phyloP scores from a whole-genome alignment of 75 land plant genomes.

The Isoetes taiwanensis region DNA sequence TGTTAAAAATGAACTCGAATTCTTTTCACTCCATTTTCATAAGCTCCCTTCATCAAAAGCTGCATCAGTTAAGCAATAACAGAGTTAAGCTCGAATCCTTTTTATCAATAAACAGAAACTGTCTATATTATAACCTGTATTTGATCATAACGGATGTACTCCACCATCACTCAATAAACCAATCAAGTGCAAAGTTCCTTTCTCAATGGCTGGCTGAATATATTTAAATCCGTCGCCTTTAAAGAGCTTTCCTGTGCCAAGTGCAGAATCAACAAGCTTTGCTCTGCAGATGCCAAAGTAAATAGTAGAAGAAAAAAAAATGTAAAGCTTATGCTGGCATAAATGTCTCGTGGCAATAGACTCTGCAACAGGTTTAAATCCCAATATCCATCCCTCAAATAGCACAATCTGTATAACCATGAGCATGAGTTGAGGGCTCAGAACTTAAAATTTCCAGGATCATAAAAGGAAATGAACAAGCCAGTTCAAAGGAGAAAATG shows the following conservation, averaged over 20 bases:
- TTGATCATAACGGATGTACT: conserved; percentile 80
- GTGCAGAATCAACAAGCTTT: conserved; percentile 79
- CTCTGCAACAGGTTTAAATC: too few relatives aligned
- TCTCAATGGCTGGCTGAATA: conserved; percentile 52
- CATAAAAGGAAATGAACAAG: too few relatives aligned
- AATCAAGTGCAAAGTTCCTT: conserved; percentile 76
- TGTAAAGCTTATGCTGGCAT: too few relatives aligned
- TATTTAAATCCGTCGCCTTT: conserved; percentile 85
- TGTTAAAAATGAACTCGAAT: conserved; percentile 85
- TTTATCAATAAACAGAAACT: background rate
- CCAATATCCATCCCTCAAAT: too few relatives aligned
- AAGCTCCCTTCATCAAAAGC: conserved; percentile 75
- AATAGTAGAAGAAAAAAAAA: too few relatives aligned
- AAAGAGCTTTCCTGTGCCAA: conserved; percentile 71
- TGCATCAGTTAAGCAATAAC: conserved; percentile 11
- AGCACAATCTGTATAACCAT: too few relatives aligned
- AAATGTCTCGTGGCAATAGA: too few relatives aligned
- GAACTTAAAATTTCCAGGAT: too few relatives aligned
- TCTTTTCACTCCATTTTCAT: conserved; percentile 73
- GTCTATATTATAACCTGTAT: conserved; percentile 38
- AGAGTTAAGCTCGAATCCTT: background rate
- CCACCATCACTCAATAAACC: conserved; percentile 97
- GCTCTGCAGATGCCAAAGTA: conserved; percentile 73
- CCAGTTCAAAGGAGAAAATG: too few relatives aligned
- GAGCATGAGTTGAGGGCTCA: too few relatives aligned